Evolutionary conservation across 495 filamentous ascomycete species (phyloP), one percentile per base, ranked within the genome.

Genomic region (Cryomyces minteri): DNA sequence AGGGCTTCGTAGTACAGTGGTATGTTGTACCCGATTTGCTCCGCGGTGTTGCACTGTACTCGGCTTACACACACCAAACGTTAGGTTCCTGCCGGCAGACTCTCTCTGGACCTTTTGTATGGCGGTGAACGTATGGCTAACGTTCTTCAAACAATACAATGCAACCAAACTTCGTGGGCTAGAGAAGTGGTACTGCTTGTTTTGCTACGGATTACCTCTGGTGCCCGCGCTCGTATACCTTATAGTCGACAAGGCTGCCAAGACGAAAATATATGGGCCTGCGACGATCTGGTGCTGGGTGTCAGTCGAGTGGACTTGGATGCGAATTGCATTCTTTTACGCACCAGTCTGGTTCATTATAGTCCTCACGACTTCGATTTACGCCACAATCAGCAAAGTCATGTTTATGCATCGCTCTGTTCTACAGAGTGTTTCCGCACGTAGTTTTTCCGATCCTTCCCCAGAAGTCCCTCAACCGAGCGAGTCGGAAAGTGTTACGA

Each of bases 261-360:
- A 61, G 25, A 71, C 72, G 3, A 66, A 62, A 6, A 69, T 88
- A 32, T 90, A 90, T 56, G 86, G 86, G 6, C 71, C 79, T 49
- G 86, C 86, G 18, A 72, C 73, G 9, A 72, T 76, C 28, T 94
- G 86, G 86, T 94, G 86, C 56, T 94, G 86, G 86, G 62, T 92
- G 29, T 67, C 69, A 45, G 49, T 55, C 1, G 54, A 70, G 12
- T 88, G 79, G 76, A 79, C 85, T 47, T 68, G 79, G 32, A 70
- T 85, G 44, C 76, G 85, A 31, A 75, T 92, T 40, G 76, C 76
- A 8, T 69, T 73, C 31, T 88, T 94, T 58, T 94, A 94, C 56
- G 85, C 72, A 0, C 84, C 85, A 6, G 76, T 88, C 30, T 92
- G 86, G 85, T 82, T 52, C 31, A 64, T 81, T 18, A 80, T 90